Conservation (phyloP, 2,329 filamentous ascomycete genomes). For the Byssothecium circinans region DNA sequence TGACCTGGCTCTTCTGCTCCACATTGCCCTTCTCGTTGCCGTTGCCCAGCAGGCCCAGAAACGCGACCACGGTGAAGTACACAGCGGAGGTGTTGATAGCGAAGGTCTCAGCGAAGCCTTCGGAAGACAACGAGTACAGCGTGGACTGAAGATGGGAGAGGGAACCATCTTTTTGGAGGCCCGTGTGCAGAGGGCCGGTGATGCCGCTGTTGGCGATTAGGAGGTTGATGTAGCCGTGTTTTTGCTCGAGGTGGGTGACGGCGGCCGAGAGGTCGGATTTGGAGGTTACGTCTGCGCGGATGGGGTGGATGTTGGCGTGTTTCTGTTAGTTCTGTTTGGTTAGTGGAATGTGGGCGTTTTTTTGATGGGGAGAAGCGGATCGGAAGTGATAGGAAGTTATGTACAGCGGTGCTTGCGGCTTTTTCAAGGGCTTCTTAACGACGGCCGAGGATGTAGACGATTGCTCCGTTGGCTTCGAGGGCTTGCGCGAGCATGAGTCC, state of each 20-base stretch:
- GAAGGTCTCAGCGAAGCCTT: constrained; percentile 40
- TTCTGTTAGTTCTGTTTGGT: no score
- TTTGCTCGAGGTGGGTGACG: constrained; percentile 9
- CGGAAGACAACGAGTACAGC: constrained; percentile 34
- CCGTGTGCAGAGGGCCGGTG: constrained; percentile 12
- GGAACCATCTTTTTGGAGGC: constrained; percentile 12
- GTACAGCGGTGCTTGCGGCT: constrained; percentile 6
- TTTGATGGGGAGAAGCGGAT: no score
- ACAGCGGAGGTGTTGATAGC: constrained; percentile 44
- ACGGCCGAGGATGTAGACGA: constrained; percentile 24
- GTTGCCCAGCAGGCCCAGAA: constrained; percentile 43
- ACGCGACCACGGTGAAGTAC: constrained; percentile 46
- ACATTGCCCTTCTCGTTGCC: constrained; percentile 32
- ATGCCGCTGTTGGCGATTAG: constrained; percentile 18
- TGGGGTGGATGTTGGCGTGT: constrained; percentile 6
- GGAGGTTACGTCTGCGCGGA: constrained; percentile 18
- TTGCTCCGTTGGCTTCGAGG: constrained; percentile 21
- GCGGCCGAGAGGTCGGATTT: constrained; percentile 14
- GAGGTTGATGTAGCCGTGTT: constrained; percentile 15
- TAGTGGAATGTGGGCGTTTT: no score
- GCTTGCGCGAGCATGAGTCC: constrained; percentile 24
- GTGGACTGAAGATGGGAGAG: constrained; percentile 12
- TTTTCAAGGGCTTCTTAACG: constrained; percentile 17
- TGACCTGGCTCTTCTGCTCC: constrained; percentile 15
- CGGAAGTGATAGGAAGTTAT: constrained; percentile 6